A percentile compares a stretch with the other conserved stretches of the same genome.
These are phyloP conservation scores for Umbilicus rupestris DNA, from an alignment of 164 flowering plant genomes.

Conservation along the genomic window DNA sequence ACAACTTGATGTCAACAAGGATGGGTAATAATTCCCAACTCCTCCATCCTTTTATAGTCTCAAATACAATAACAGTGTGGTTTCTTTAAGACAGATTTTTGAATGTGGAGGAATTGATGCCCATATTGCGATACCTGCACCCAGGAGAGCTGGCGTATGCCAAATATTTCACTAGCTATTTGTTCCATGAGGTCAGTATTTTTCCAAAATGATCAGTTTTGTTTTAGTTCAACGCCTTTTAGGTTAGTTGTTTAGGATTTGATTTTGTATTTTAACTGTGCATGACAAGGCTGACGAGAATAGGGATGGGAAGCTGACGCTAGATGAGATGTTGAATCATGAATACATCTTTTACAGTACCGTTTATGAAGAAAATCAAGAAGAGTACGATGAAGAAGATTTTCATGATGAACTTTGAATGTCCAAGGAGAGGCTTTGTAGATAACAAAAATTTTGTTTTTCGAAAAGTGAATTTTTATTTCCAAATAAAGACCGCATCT, in stretches of 20 bases:
- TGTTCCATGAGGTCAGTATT: slow-evolving; percentile 39
- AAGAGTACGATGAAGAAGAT: slow-evolving; percentile 20
- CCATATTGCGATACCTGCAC: slow-evolving; percentile 27
- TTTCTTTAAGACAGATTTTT: slow-evolving; percentile 17
- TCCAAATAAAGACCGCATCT: too few species aligned
- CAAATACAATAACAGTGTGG: background rate
- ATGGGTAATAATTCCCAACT: slow-evolving; percentile 41
- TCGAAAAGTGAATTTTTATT: too few species aligned
- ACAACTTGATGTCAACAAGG: slow-evolving; percentile 41
- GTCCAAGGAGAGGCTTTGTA: too few species aligned
- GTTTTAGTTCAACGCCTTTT: too few species aligned
- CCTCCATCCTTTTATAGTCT: background rate
- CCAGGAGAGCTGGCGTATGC: slow-evolving; percentile 53
- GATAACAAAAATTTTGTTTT: too few species aligned
- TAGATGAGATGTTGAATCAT: slow-evolving; percentile 49
- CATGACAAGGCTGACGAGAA: slow-evolving; percentile 50
- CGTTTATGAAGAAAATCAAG: slow-evolving; percentile 21
- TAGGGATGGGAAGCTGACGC: slow-evolving; percentile 33
- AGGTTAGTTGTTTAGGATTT: background rate
- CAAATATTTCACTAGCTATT: slow-evolving; percentile 29
- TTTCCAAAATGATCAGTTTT: too few species aligned
- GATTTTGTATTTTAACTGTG: background rate
- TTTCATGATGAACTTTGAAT: slow-evolving; percentile 39
- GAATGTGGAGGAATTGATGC: slow-evolving; percentile 38
- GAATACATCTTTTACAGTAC: slow-evolving; percentile 40